Base-by-base conservation (phyloP, 345 rosid species). In the Boechera stricta region DNA sequence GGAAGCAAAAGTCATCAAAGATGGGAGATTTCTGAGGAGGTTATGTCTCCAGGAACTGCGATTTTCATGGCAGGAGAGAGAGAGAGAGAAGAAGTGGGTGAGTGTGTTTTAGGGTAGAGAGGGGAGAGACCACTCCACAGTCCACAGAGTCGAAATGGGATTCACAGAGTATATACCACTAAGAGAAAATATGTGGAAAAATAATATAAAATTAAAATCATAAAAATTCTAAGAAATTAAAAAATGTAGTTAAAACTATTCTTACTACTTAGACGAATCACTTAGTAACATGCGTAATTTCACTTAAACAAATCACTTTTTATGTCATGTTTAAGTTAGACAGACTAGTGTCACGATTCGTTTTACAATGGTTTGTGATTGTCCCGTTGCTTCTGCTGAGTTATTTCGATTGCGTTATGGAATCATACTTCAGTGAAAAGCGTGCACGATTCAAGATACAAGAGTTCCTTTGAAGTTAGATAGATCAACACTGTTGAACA, bases 71-170 rank as follows among this genome's bases (percentile, higher is more conserved):
- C 39, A 72, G 12, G n/a, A 58, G 62, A 53, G 79, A 60, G 72
- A 66, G 72, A 16, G 18, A 13, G 79, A 42, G 54, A 10, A 69
- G 49, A 64, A 65, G 77, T 72, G 77, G 77, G 72, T 58, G 72
- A 56, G 77, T 69, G 80, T 72, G 73, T 80, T 77, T 60, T 80
- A 64, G 78, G 81, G 76, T 59, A 72, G 80, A 66, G 77, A 57
- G 67, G 71, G 69, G 77, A 73, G 76, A 51, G 72, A 13, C 80
- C 64, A 62, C 80, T 71, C 80, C 65, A 53, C 16, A 65, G 67
- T 71, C 80, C 65, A 53, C 16, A 71, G 67, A 41, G 45, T 45
- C 76, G 60, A 45, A 45, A 55, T 64, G 67, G 35, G 44, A 64
- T 70, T 57, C 77, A 71, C 62, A 77, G 72, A 77, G 64, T 71